These are phyloP conservation scores for Auxenochlorella pyrenoidosa DNA, from an alignment of 139 green algal genomes.

Conservation along the genomic window DNA sequence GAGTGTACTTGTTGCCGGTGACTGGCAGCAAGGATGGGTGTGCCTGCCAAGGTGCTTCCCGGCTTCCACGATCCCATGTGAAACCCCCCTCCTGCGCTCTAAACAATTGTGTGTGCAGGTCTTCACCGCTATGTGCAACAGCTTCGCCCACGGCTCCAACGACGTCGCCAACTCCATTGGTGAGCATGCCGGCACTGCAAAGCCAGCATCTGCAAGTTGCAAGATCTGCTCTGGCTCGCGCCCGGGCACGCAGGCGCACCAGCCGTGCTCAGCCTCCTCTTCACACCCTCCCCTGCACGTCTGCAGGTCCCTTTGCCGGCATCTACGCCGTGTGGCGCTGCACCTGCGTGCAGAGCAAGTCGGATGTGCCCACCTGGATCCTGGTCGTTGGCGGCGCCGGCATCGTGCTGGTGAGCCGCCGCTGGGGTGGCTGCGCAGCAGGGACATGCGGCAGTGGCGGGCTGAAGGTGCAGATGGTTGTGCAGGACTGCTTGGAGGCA, in stretches of 20 bases:
- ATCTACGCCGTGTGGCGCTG: conserved; percentile 66
- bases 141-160: conserved; percentile 90
- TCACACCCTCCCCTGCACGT: not conserved
- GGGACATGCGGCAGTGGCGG: too few relatives aligned
- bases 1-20: too few relatives aligned
- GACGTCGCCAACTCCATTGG: conserved; percentile 88
- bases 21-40: too few relatives aligned
- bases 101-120: too few relatives aligned
- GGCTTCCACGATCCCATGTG: too few relatives aligned
- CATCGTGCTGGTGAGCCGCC: conserved; percentile 68
- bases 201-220: too few relatives aligned
- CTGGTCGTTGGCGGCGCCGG: conserved; percentile 76
- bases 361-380: conserved; percentile 73
- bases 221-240: too few relatives aligned
- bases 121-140: conserved; percentile 85
- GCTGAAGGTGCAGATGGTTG: too few relatives aligned
- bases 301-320: conserved; percentile 69
- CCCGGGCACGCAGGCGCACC: too few relatives aligned
- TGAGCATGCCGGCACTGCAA: not conserved
- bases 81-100: too few relatives aligned
- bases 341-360: conserved; percentile 42
- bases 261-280: not conserved
- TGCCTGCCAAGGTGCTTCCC: too few relatives aligned
- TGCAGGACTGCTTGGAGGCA: too few relatives aligned
- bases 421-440: not conserved